Percentiles rank a stretch among this genome's conserved stretches.
Evolutionary conservation across 176 grass and related monocot species (phyloP).

Genomic region (Melocanna baccifera): DNA sequence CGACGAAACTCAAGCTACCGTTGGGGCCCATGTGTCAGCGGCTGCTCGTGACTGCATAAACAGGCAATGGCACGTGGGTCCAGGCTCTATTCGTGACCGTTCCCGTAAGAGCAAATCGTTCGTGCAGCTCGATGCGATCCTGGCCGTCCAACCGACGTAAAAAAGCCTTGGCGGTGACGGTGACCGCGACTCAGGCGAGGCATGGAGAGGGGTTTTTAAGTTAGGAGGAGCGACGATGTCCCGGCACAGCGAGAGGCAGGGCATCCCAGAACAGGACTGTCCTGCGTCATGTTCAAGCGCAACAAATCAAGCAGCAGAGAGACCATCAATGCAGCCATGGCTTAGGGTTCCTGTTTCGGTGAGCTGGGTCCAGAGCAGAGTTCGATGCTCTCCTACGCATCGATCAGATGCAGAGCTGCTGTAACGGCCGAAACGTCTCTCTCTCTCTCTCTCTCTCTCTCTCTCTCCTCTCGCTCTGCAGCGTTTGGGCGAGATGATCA

Average conservation of each 20-base stretch:
- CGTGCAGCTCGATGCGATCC: not conserved
- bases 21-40: not conserved
- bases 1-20: not conserved
- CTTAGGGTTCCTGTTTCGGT: constrained; percentile 1
- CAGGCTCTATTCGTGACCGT: not conserved
- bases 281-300: not conserved
- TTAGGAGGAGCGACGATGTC: not conserved
- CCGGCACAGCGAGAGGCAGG: not conserved
- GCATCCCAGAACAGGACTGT: not conserved
- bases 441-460: not conserved
- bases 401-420: not conserved
- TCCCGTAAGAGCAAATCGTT: not conserved
- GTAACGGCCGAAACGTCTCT: not conserved
- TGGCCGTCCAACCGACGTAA: not conserved
- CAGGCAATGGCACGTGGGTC: not conserved
- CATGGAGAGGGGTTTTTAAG: not conserved
- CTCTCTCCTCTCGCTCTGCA: not conserved
- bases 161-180: not conserved
- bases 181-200: not conserved
- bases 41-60: not conserved
- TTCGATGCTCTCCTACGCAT: not conserved
- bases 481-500: not conserved
- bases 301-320: not conserved
- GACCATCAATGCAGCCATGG: not conserved
- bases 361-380: not conserved